Conservation (phyloP, 2,329 filamentous ascomycete species). For the Botrytis medusae region DNA sequence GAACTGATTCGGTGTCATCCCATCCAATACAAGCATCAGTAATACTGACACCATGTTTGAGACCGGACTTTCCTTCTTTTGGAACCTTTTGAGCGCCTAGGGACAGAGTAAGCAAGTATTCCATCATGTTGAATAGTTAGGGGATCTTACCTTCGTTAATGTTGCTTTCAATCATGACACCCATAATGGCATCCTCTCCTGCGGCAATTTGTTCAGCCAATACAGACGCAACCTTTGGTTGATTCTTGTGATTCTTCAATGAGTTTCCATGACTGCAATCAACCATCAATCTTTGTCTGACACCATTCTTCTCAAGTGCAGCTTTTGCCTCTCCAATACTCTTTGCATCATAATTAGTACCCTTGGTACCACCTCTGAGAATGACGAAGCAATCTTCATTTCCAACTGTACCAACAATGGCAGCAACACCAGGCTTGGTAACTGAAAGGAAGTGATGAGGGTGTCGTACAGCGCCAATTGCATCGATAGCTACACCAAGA, state of each 20-base stretch:
- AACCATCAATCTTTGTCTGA: conserved; percentile 83
- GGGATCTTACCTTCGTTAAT: conserved; percentile 75
- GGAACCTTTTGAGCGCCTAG: conserved; percentile 87
- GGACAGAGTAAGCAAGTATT: conserved; percentile 19
- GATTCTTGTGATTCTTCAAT: conserved; percentile 93
- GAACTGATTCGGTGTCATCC: conserved; percentile 80
- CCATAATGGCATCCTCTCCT: conserved; percentile 84
- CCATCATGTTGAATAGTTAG: background rate
- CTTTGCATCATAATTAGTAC: conserved; percentile 88
- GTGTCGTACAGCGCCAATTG: conserved; percentile 87
- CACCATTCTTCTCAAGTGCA: conserved; percentile 70
- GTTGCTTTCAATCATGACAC: conserved; percentile 98
- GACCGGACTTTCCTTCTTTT: conserved; percentile 75
- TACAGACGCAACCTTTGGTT: conserved; percentile 84
- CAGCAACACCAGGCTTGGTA: conserved; percentile 92
- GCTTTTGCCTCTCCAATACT: conserved; percentile 83
- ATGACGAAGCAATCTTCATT: conserved; percentile 99
- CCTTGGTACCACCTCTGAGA: conserved; percentile 85
- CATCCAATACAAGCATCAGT: conserved; percentile 96
- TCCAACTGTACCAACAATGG: conserved; percentile 89
- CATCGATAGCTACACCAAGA: conserved; percentile 86
- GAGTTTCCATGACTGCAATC: conserved; percentile 98
- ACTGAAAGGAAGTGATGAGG: conserved; percentile 97
- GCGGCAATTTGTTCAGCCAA: conserved; percentile 81
- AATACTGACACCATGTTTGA: conserved; percentile 94